Percentiles rank a stretch among this genome's conserved stretches.
phyloP scores from a whole-genome alignment of 495 filamentous ascomycete species.

The Talaromyces adpressus region DNA sequence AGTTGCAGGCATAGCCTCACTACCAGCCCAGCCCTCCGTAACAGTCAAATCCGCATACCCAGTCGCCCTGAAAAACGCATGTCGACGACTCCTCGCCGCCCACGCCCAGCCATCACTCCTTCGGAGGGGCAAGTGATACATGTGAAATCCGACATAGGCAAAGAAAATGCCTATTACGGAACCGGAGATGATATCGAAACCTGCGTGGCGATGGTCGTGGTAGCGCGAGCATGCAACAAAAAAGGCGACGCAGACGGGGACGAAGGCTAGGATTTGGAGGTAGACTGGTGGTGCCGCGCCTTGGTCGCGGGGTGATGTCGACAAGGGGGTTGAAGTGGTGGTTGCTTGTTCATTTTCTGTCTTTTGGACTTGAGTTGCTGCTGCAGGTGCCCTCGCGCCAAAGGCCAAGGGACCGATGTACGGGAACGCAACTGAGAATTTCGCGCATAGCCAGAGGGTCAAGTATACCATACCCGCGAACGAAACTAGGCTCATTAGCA shows the following conservation, averaged over 20 bases:
- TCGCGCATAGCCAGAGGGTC: conserved; percentile 55
- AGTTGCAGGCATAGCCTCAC: not conserved
- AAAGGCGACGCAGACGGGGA: conserved; percentile 49
- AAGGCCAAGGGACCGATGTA: conserved; percentile 45
- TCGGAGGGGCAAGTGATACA: conserved; percentile 63
- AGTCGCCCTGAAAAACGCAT: conserved; percentile 54
- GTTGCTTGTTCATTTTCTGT: conserved; percentile 16
- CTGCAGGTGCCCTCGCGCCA: conserved; percentile 10
- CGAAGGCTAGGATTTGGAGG: conserved; percentile 47
- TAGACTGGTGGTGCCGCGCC: conserved; percentile 55
- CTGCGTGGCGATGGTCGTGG: conserved; percentile 56
- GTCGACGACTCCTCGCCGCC: conserved; percentile 30
- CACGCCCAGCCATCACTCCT: conserved; percentile 51
- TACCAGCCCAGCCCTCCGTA: conserved; percentile 7
- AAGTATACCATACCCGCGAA: conserved; percentile 60
- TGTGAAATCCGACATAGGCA: conserved; percentile 51
- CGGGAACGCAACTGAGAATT: conserved; percentile 55
- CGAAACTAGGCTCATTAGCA: conserved; percentile 33
- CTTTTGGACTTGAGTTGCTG: conserved; percentile 2
- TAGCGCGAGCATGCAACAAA: conserved; percentile 58
- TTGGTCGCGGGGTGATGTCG: conserved; percentile 28
- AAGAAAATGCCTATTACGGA: conserved; percentile 47
- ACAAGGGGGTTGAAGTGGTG: conserved; percentile 12
- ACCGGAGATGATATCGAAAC: conserved; percentile 59
- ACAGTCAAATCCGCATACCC: conserved; percentile 26